Conservation (phyloP, 768 basidiomycete species). For the Auriculariales sp. region DNA sequence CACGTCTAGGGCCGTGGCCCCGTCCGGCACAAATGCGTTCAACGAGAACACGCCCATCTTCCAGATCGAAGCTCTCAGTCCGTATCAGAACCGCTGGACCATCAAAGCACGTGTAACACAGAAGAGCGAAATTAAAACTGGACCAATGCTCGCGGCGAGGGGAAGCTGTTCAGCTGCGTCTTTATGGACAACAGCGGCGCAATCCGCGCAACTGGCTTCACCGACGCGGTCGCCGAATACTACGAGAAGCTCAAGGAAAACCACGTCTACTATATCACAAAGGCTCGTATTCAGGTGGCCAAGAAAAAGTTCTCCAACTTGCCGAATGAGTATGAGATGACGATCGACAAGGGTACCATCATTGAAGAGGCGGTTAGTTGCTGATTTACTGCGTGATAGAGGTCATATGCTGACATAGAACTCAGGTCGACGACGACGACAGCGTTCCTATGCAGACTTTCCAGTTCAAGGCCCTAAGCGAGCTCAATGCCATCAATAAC, state of each 20-base stretch:
- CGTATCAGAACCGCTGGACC: conserved; percentile 98
- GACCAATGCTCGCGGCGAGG: conserved; percentile 82
- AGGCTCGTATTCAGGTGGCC: conserved; percentile 83
- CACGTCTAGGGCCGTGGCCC: conserved; percentile 9
- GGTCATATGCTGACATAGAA: neutral
- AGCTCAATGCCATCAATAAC: conserved; percentile 49
- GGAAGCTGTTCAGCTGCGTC: conserved; percentile 85
- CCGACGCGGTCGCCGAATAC: conserved; percentile 65
- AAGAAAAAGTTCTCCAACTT: conserved; percentile 94
- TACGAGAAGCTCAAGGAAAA: conserved; percentile 81
- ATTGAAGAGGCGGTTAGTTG: conserved; percentile 55
- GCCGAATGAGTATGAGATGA: conserved; percentile 85
- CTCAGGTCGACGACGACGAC: conserved; percentile 63
- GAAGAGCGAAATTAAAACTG: conserved; percentile 85
- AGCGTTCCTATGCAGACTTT: conserved; percentile 75
- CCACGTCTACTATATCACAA: conserved; percentile 84
- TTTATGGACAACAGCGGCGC: conserved; percentile 91
- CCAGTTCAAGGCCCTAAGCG: conserved; percentile 54
- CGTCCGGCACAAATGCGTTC: conserved; percentile 11
- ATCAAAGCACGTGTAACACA: conserved; percentile 88
- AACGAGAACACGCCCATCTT: conserved; percentile 30
- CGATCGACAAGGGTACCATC: conserved; percentile 69
- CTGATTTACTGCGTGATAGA: neutral
- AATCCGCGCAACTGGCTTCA: conserved; percentile 87
- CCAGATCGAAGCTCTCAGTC: conserved; percentile 89